phyloP scores from a whole-genome alignment of 202 grass and related monocot genomes.

The Dendrocalamus latiflorus region DNA sequence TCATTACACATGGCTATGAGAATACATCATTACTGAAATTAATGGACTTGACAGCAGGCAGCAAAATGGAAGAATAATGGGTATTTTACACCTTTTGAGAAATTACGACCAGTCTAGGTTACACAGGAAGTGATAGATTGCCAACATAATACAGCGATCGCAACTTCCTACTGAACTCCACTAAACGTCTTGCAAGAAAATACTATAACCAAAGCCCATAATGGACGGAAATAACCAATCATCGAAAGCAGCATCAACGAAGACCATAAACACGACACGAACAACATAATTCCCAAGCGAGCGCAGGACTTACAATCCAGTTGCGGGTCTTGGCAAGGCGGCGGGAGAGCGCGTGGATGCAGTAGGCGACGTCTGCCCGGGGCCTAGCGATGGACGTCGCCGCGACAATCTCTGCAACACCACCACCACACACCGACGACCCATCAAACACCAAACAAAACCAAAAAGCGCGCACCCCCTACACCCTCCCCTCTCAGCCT shows the following conservation, averaged over 20 bases:
- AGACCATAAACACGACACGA: background rate
- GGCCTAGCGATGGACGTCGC: constrained; percentile 81
- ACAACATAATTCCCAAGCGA: background rate
- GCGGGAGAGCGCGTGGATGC: constrained; percentile 83
- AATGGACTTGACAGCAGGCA: background rate
- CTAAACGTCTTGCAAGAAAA: background rate
- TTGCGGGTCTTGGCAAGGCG: constrained; percentile 89
- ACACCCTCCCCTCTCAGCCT: background rate
- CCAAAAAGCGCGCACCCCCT: background rate
- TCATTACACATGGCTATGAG: background rate
- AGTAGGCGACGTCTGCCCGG: constrained; percentile 88
- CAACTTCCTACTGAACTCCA: background rate
- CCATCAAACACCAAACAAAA: background rate
- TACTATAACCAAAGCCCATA: background rate
- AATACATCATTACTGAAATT: background rate
- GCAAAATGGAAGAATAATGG: background rate
- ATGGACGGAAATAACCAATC: background rate
- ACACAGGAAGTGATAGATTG: background rate
- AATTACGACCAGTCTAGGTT: background rate
- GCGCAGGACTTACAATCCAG: constrained; percentile 69
- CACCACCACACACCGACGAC: background rate
- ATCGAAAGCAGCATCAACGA: background rate
- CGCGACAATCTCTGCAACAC: constrained; percentile 67
- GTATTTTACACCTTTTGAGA: background rate
- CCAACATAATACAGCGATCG: background rate